A percentile compares a stretch with the other conserved stretches of the same genome.
phyloP scores from a whole-genome alignment of 108 stramenopile species.

The Cyclotella kingstonii region DNA sequence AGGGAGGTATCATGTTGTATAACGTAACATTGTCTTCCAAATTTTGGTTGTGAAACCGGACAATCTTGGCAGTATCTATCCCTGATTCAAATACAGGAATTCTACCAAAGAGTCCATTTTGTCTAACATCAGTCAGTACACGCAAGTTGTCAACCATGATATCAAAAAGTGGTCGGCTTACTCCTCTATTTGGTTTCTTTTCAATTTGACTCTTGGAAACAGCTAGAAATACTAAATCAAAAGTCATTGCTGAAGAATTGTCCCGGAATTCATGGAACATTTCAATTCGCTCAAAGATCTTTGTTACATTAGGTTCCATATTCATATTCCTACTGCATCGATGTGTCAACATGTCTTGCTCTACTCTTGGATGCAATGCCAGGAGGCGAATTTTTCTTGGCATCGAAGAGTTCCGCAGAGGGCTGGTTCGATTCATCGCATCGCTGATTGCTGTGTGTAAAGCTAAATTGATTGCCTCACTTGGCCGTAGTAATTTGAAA shows the following conservation, averaged over 20 bases:
- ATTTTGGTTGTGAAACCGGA: constrained; percentile 32
- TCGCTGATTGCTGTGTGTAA: constrained; percentile 6
- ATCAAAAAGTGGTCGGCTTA: constrained; percentile 28
- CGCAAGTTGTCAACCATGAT: constrained; percentile 43
- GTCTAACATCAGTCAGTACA: constrained; percentile 29
- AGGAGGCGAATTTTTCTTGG: constrained; percentile 9
- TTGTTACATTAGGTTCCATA: constrained; percentile 65
- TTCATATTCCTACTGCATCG: constrained; percentile 35
- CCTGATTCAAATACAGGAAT: constrained; percentile 69
- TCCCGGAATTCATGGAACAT: constrained; percentile 10
- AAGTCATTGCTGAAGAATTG: neutral
- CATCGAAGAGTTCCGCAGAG: neutral
- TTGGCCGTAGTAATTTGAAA: constrained; percentile 20
- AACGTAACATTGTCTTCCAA: constrained; percentile 17
- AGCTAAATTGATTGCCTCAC: constrained; percentile 7
- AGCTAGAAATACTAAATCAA: constrained; percentile 32
- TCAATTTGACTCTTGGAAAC: constrained; percentile 21
- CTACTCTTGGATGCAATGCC: constrained; percentile 76
- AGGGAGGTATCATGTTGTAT: no score
- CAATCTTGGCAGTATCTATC: constrained; percentile 27
- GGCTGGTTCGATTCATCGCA: constrained; percentile 4
- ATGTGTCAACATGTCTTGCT: constrained; percentile 73
- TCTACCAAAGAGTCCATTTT: constrained; percentile 15
- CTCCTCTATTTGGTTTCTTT: constrained; percentile 9
- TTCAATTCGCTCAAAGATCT: constrained; percentile 49